These are phyloP conservation scores for Lachnellula occidentalis DNA, from an alignment of 2,329 filamentous ascomycete species.

Conservation along the genomic window DNA sequence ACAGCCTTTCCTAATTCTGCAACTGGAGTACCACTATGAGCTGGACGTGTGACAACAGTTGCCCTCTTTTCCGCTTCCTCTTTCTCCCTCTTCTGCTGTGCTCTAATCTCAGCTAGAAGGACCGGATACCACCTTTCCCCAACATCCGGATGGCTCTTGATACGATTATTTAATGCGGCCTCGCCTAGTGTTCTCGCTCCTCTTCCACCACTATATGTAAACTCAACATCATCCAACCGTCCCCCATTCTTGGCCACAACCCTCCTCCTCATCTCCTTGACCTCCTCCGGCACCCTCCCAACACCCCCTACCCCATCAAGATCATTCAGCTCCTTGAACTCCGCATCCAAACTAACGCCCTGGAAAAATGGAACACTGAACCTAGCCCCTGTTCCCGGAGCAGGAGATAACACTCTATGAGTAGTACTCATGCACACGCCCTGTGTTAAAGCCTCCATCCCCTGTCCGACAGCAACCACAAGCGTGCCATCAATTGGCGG, in stretches of 20 bases:
- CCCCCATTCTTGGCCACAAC: constrained; percentile 52
- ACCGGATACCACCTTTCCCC: constrained; percentile 76
- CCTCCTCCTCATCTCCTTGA: constrained; percentile 55
- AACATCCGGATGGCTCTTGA: constrained; percentile 85
- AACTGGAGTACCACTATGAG: constrained; percentile 16
- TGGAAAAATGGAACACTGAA: constrained; percentile 87
- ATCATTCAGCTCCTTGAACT: constrained; percentile 53
- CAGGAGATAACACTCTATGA: constrained; percentile 73
- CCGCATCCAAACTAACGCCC: constrained; percentile 72
- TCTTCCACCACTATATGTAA: constrained; percentile 69
- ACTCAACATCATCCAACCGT: constrained; percentile 71
- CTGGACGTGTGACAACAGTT: constrained; percentile 1
- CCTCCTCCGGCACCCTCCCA: constrained; percentile 50
- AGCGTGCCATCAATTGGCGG: constrained; percentile 70
- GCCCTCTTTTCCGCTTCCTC: constrained; percentile 27
- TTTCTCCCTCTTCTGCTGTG: constrained; percentile 47
- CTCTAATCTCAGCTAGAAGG: constrained; percentile 45
- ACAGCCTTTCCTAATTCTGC: constrained; percentile 29
- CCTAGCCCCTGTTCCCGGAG: constrained; percentile 62
- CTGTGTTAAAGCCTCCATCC: constrained; percentile 76
- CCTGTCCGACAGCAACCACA: constrained; percentile 84
- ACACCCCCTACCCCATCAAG: constrained; percentile 34
- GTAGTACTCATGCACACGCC: constrained; percentile 80
- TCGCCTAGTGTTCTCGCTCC: constrained; percentile 65
- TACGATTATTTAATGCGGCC: constrained; percentile 75